Conservation (phyloP, 2,329 filamentous ascomycete species). For the Bipolaris cookei region DNA sequence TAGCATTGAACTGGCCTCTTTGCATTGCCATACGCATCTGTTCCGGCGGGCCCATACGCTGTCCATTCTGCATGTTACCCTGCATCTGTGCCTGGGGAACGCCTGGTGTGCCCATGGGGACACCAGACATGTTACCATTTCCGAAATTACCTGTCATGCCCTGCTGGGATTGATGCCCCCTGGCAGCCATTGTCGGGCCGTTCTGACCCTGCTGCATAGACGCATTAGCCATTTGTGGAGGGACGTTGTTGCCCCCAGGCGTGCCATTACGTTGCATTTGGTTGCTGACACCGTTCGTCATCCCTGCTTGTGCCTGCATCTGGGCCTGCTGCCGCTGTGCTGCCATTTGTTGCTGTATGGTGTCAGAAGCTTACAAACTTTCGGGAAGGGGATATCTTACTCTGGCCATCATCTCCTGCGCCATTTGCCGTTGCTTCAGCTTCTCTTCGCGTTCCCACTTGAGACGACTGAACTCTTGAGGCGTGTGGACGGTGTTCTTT, state of each 20-base stretch:
- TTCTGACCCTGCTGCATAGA: slow-evolving; percentile 40
- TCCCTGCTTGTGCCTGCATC: slow-evolving; percentile 48
- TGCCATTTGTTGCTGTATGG: slow-evolving; percentile 42
- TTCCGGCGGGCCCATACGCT: slow-evolving; percentile 60
- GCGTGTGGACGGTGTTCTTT: slow-evolving; percentile 70
- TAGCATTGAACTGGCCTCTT: slow-evolving; percentile 41
- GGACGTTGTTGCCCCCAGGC: slow-evolving; percentile 41
- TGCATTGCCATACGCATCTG: slow-evolving; percentile 51
- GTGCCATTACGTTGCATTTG: slow-evolving; percentile 53
- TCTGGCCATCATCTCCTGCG: slow-evolving; percentile 60
- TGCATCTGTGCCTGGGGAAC: slow-evolving; percentile 75
- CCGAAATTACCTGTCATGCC: slow-evolving; percentile 57
- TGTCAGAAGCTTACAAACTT: slow-evolving; percentile 17
- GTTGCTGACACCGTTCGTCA: slow-evolving; percentile 44
- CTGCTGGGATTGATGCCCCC: slow-evolving; percentile 47
- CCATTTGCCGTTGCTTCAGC: slow-evolving; percentile 60
- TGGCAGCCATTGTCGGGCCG: slow-evolving; percentile 42
- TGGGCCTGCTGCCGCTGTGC: slow-evolving; percentile 49
- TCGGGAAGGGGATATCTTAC: slow-evolving; percentile 42
- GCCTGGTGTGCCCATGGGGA: slow-evolving; percentile 62
- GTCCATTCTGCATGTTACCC: slow-evolving; percentile 61
- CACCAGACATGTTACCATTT: slow-evolving; percentile 58
- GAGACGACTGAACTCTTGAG: slow-evolving; percentile 87
- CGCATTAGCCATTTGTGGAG: slow-evolving; percentile 40
- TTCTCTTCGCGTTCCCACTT: slow-evolving; percentile 86